Base-by-base conservation (phyloP, 2,329 filamentous ascomycete genomes). In the Colletotrichum sp. region DNA sequence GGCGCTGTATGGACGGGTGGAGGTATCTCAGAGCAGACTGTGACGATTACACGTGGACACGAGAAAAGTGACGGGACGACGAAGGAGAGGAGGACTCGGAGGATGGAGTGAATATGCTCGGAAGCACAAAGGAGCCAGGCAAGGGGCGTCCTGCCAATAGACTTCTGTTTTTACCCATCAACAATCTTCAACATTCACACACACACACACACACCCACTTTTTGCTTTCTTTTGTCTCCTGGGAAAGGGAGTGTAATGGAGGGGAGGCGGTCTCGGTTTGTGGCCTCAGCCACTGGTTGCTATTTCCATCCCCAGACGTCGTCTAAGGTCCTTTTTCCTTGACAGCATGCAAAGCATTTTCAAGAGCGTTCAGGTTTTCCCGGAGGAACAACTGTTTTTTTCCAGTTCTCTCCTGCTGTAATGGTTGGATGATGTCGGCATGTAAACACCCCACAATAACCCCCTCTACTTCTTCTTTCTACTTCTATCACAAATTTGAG, bases 1-100 rank as follows among this genome's bases (percentile, higher is more conserved):
- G n/a, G 18, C 10, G 44, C 44, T 21, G 30, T 24, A 28, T 12
- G 21, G 63, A 28, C n/a, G 59, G 28, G 57, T 24, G 71, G 36
- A n/a, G 52, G 59, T 32, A 52, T 34, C 18, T 34, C 60, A 66
- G 49, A 44, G 60, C 49, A 55, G 55, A 71, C 24, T 64, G 24
- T 60, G 60, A 77, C 60, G 71, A 75, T 57, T 66, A 57, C n/a
- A 77, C 30, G 71, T 32, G 36, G 66, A 70, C 10, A 75, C 52
- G 71, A 65, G 24, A 77, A 70, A 36, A 32, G 71, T 16, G 59
- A 44, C 34, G 68, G 62, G 32, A 71, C 15, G 75, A 63, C 26
- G 59, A 26, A 15, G 39, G 44, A 36, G 62, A 34, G 12, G 49
- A 24, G 32, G 57, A 55, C 26, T 39, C 12, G 21, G 39, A 36